Evolutionary conservation across 108 stramenopile species (phyloP).

Genomic region (Chaetoceros tenuissimus): DNA sequence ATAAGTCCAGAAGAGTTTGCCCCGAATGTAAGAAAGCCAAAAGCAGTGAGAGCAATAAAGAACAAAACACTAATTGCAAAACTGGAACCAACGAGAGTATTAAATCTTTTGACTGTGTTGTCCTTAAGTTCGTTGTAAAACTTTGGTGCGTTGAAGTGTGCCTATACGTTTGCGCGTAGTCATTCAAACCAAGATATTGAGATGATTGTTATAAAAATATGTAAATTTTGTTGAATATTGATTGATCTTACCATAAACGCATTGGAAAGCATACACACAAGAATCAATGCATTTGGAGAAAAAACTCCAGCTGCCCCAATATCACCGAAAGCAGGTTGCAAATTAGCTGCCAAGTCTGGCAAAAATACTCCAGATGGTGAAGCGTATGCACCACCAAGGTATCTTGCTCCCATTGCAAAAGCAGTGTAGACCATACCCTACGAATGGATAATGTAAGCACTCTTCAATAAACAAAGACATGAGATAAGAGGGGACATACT

Average conservation of each 20-base stretch:
- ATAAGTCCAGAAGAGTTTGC: slow-evolving; percentile 73
- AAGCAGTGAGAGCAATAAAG: slow-evolving; percentile 62
- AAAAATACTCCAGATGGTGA: slow-evolving; percentile 20
- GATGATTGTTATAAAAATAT: not conserved
- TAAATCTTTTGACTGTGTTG: slow-evolving; percentile 74
- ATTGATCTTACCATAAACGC: slow-evolving; percentile 73
- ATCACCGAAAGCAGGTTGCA: slow-evolving; percentile 67
- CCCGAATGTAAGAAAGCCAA: slow-evolving; percentile 93
- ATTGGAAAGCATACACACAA: slow-evolving; percentile 95
- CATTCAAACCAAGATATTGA: not conserved
- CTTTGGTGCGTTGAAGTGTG: slow-evolving; percentile 94
- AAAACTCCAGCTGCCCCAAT: slow-evolving; percentile 57
- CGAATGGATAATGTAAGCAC: too few relatives aligned
- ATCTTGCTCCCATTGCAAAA: slow-evolving; percentile 63
- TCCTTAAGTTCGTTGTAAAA: slow-evolving; percentile 87
- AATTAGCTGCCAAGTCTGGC: slow-evolving; percentile 37
- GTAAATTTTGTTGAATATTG: slow-evolving; percentile 9
- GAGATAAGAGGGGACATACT: too few relatives aligned
- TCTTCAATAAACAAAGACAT: too few relatives aligned
- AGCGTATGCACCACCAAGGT: slow-evolving; percentile 73
- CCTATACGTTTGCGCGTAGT: slow-evolving; percentile 17
- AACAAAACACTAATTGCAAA: slow-evolving; percentile 78
- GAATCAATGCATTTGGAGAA: slow-evolving; percentile 63
- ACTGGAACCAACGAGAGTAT: slow-evolving; percentile 59
- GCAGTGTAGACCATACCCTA: slow-evolving; percentile 88